These are phyloP conservation scores for Cudoniella acicularis DNA, from an alignment of 495 filamentous ascomycete genomes.

Conservation along the genomic window DNA sequence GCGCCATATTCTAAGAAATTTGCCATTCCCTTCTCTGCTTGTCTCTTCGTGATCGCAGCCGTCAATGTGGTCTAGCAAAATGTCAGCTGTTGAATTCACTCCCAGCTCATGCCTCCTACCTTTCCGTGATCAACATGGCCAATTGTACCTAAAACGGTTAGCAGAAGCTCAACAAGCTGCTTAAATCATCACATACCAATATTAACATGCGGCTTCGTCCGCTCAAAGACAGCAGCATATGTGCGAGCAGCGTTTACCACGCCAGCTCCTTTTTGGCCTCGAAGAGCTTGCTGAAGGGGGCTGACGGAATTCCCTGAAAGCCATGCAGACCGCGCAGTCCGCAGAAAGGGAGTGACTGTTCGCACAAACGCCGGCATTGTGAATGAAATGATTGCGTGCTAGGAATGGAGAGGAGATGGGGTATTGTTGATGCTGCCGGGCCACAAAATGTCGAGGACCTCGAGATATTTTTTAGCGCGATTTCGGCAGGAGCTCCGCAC, in stretches of 20 bases:
- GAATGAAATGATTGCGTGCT: constrained; percentile 7
- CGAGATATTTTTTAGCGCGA: constrained; percentile 5
- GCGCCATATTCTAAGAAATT: constrained; percentile 93
- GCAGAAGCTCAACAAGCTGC: constrained; percentile 5
- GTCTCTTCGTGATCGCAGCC: constrained; percentile 96
- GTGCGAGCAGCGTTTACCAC: constrained; percentile 64
- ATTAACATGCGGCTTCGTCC: constrained; percentile 96
- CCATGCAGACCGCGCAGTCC: constrained; percentile 61
- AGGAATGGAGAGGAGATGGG: constrained; percentile 6
- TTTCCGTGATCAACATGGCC: constrained; percentile 99
- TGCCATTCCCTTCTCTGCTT: constrained; percentile 88
- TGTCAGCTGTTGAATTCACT: constrained; percentile 14
- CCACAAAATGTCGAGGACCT: background rate
- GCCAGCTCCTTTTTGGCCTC: constrained; percentile 61
- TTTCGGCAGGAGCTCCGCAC: background rate
- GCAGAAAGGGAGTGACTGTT: constrained; percentile 64
- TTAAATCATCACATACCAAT: constrained; percentile 59
- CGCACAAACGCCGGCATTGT: constrained; percentile 45
- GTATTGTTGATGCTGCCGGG: background rate
- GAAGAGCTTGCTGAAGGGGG: constrained; percentile 58
- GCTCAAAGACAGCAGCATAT: constrained; percentile 78
- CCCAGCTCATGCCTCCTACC: constrained; percentile 42
- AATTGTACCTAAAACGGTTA: constrained; percentile 69
- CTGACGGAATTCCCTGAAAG: constrained; percentile 58
- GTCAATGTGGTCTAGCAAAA: constrained; percentile 82